Evolutionary conservation across 305 asterid species (phyloP), one percentile per base, ranked within the genome.

Genomic region (Vinca major): DNA sequence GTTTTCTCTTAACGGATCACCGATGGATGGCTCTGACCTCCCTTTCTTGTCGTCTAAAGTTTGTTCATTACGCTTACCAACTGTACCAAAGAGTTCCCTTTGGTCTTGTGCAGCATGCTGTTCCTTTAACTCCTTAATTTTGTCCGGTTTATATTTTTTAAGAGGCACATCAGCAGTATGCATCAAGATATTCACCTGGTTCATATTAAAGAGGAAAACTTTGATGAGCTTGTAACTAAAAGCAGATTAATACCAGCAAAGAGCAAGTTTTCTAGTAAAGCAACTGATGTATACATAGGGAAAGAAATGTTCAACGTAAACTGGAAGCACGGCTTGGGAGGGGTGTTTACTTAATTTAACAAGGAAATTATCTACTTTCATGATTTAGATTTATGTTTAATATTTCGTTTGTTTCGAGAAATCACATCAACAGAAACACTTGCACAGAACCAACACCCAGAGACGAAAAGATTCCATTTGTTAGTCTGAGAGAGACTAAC

Each of bases 161-260:
- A 71, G 13, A 63, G 66, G 57, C 36, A 80, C 88, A 67, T 80
- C 84, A 73, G 83, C 83, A 78, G 90, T 86, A 71, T 86, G 92
- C 81, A 79, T 79, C 79, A 85, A 75, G 71, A 86, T 71, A 74
- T 86, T 85, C 71, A 85, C 89, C 92, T 84, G 81, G 65, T 70
- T 39, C 33, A 26, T 62, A 48, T 62, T 36, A 36, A 53, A 33
- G 62, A 65, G 16, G 40, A 43, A 68, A 2, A 2, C 13, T 1
- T 6, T 6, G 8, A 36, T 36, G 21, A 58, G 47, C 45, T 58
- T 36, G 20, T 3, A 19, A 21, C 9, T 10, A 20, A 9, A 54
- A 54, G 37, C 36, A 54, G 60, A 54, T 10, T 6, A 67, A 66
- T 51, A 51, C 33, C 5, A 52, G 36, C 14, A 53, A 56, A 13